Evolutionary conservation across 495 filamentous ascomycete species (phyloP), one percentile per base, ranked within the genome.

Genomic region (Penicillium bovifimosum): DNA sequence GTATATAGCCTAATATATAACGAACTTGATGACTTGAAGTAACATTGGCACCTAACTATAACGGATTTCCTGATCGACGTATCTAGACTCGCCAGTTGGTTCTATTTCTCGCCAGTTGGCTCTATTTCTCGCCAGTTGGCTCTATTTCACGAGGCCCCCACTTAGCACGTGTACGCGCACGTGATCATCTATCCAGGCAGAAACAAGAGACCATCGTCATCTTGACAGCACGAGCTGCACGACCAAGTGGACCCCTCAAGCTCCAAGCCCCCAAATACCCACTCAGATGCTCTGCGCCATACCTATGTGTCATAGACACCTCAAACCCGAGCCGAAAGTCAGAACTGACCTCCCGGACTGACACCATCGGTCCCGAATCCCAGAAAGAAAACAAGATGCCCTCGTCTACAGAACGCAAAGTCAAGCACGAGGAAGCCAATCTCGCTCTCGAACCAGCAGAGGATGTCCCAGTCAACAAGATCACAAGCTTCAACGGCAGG

Each of bases 401-500:
- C 42, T n/a, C 39, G n/a, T 7, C 17, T 6, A 11, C 48, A 32
- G 42, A 46, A 32, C 13, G 10, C 16, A 6, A 46, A 11, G 8
- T 13, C 18, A 43, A 53, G 18, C 5, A 16, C 8, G 46, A 35
- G 33, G 24, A 38, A 16, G 46, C 38, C 14, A 6, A 16, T 16
- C 13, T 16, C 26, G 46, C 20, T 8, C 6, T 27, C 13, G 32
- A 27, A 8, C 5, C 13, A 16, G 46, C 9, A 7, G 49, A 60
- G 3, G 62, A 70, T 38, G 59, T 72, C 18, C 67, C 72, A 24
- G 63, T 73, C 39, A 67, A 71, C 54, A 69, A 62, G 45, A 51
- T 47, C 9, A 66, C 71, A 9, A 84, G 67, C 53, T 86, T 88
- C 54, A 62, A 76, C 28, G 81, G 82, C 33, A 70, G 69, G 14